Evolutionary conservation across 169 alveolate species (phyloP).

Genomic region (Plasmodium adleri): DNA sequence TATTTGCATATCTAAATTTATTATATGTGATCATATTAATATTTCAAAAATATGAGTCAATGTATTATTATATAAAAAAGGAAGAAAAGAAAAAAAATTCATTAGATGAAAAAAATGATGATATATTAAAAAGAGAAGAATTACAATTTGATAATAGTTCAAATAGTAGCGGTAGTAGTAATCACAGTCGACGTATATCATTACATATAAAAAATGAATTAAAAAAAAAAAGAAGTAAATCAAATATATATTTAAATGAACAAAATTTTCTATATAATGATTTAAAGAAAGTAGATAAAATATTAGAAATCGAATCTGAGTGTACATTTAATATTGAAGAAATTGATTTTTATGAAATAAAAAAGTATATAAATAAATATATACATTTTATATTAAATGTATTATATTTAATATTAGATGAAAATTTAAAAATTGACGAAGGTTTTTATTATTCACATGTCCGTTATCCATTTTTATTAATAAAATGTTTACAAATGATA

Average conservation of each 20-base stretch:
- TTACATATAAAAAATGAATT: slow-evolving; percentile 45
- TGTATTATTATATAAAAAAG: slow-evolving; percentile 24
- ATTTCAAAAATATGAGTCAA: slow-evolving; percentile 49
- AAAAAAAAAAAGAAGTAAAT: slow-evolving; percentile 8
- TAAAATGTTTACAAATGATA: slow-evolving; percentile 61
- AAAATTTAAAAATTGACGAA: slow-evolving; percentile 54
- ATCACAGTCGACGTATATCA: slow-evolving; percentile 7
- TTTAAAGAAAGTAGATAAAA: slow-evolving; percentile 46
- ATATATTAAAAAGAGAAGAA: slow-evolving; percentile 12
- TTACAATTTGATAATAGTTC: background rate
- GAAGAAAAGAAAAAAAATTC: slow-evolving; percentile 24
- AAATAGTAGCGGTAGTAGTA: background rate
- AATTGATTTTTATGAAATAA: slow-evolving; percentile 42
- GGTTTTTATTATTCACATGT: slow-evolving; percentile 44
- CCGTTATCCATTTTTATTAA: slow-evolving; percentile 56
- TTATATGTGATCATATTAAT: slow-evolving; percentile 48
- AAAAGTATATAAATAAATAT: slow-evolving; percentile 52
- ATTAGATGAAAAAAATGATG: slow-evolving; percentile 5
- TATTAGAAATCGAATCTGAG: slow-evolving; percentile 61
- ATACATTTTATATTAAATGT: slow-evolving; percentile 47
- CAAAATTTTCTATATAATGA: slow-evolving; percentile 48
- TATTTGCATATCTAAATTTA: slow-evolving; percentile 45
- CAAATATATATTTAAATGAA: slow-evolving; percentile 14
- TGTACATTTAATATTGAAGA: slow-evolving; percentile 58
- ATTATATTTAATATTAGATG: slow-evolving; percentile 42